Evolutionary conservation across 208 protist genomes (phyloP), one percentile per base, ranked within the genome.

Genomic region (Dictyostelium gargantuum): DNA sequence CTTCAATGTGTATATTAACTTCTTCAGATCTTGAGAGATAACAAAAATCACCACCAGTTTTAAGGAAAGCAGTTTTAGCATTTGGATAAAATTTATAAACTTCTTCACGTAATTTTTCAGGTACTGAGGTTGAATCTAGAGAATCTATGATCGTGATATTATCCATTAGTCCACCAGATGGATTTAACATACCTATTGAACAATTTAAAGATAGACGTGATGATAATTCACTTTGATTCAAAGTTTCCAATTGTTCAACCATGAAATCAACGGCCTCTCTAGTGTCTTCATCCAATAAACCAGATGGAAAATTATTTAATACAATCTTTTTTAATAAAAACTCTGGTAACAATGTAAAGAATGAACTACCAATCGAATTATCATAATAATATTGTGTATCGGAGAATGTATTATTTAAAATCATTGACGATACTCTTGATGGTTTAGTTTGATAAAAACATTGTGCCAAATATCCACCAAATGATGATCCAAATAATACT

Each of bases 381-480:
- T 91, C 70, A 32, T 48, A 17, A 44, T 84, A 95, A 35, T 91
- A 74, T 50, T 76, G 54, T 15, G 94, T 95, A 63, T 95, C 89
- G n/a, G 42, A 79, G 50, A 96, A 96, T n/a, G 84, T 68, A 52
- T 96, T 96, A 81, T 54, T 77, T 3, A 96, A 68, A 32, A 95
- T 58, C 44, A 96, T 32, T 26, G 94, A 96, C 17, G 42, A 10
- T 11, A 96, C 77, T 52, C 92, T 70, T 26, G 13, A 52, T n/a
- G 82, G 80, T 52, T 50, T 54, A 11, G 26, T 63, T 48, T 94
- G 81, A 46, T 74, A 76, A 66, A 80, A 95, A 23, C 75, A 61
- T 80, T 95, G 93, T 21, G 94, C 93, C 15, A 96, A 66, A 68
- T 95, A 96, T 6, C 94, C 95, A 58, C 94, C 94, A 3, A 95